phyloP scores from a whole-genome alignment of 352 stramenopile species.

The Lagenidium sp. region DNA sequence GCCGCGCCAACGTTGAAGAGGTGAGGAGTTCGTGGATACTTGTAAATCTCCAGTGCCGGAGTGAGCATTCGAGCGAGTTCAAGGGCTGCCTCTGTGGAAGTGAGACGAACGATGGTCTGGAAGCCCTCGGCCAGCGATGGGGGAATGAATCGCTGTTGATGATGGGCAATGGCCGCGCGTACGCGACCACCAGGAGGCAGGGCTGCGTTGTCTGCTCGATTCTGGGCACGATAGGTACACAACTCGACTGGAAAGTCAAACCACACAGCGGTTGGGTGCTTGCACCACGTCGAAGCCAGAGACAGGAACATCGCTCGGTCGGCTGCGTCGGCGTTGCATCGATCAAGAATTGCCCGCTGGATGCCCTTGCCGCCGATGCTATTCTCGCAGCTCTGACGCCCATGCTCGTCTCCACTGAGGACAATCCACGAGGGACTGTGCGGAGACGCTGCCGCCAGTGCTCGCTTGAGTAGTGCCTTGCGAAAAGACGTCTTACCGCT shows the following conservation, averaged over 20 bases:
- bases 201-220: slow-evolving; percentile 28
- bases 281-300: slow-evolving; percentile 35
- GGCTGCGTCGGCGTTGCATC: slow-evolving; percentile 35
- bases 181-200: slow-evolving; percentile 33
- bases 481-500: slow-evolving; percentile 60
- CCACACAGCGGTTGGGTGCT: slow-evolving; percentile 47
- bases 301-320: slow-evolving; percentile 34
- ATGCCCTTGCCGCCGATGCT: slow-evolving; percentile 14
- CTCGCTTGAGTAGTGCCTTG: slow-evolving; percentile 28
- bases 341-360: slow-evolving; percentile 35
- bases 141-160: slow-evolving; percentile 25
- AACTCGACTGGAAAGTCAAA: slow-evolving; percentile 37
- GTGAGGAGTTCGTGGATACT: slow-evolving; percentile 54
- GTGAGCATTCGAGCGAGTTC: slow-evolving; percentile 22
- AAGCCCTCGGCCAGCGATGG: slow-evolving; percentile 42
- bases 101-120: slow-evolving; percentile 33
- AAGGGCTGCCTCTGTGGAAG: slow-evolving; percentile 32
- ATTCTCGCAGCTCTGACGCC: slow-evolving; percentile 24
- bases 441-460: slow-evolving; percentile 3
- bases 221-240: slow-evolving; percentile 38
- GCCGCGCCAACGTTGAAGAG: slow-evolving; percentile 46
- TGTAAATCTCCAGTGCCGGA: slow-evolving; percentile 31
- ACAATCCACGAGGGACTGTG: slow-evolving; percentile 20
- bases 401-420: slow-evolving; percentile 41
- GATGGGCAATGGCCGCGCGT: slow-evolving; percentile 26